Evolutionary conservation across 805 yeast genomes (phyloP).

Genomic region (Torulaspora microellipsoides): DNA sequence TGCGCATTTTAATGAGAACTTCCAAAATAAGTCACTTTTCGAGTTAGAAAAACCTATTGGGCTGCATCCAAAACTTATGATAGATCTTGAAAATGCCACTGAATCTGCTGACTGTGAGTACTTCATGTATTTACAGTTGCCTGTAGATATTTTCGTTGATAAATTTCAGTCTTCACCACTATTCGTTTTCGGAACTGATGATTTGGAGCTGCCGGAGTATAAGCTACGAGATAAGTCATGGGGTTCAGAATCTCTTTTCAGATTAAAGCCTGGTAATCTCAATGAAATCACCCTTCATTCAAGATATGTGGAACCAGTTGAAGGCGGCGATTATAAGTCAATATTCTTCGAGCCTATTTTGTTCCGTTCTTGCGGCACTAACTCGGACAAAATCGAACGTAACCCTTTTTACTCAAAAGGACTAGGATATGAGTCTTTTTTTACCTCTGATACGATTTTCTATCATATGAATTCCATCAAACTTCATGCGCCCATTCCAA

Average conservation of each 20-base stretch:
- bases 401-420: constrained; percentile 40
- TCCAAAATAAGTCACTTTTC: constrained; percentile 2
- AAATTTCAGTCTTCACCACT: constrained; percentile 47
- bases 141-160: constrained; percentile 48
- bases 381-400: constrained; percentile 17
- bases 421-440: constrained; percentile 44
- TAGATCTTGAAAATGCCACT: constrained; percentile 12
- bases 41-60: constrained; percentile 34
- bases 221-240: constrained; percentile 32
- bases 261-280: constrained; percentile 23
- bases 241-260: constrained; percentile 46
- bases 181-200: constrained; percentile 50
- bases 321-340: constrained; percentile 14
- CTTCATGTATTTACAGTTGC: constrained; percentile 41
- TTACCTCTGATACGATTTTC: constrained; percentile 44
- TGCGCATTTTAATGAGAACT: constrained; percentile 9
- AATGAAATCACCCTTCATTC: constrained; percentile 46
- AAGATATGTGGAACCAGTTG: constrained; percentile 44
- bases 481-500: constrained; percentile 40
- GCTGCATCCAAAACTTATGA: constrained; percentile 35
- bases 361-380: constrained; percentile 48
- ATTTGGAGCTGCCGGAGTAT: constrained; percentile 55
- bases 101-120: constrained; percentile 37
- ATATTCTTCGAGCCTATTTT: constrained; percentile 39
- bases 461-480: constrained; percentile 30